phyloP scores from a whole-genome alignment of 331 rosid species.

The Pyracantha coccinea region DNA sequence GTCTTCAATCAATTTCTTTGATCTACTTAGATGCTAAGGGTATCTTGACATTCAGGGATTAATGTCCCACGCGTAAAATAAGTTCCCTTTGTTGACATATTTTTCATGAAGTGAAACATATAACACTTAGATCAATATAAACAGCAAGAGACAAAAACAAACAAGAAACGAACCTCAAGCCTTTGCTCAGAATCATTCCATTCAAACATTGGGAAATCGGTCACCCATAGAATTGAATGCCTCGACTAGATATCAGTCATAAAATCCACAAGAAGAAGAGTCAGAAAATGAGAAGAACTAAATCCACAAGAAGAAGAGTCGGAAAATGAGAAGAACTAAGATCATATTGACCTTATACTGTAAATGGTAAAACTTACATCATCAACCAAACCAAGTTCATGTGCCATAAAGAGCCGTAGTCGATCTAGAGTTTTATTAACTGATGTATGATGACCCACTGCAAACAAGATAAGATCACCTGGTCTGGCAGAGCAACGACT shows the following conservation, averaged over 20 bases:
- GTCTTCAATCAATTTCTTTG: not conserved
- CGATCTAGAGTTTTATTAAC: slow-evolving; percentile 82
- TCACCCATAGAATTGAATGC: slow-evolving; percentile 93
- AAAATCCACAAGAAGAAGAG: slow-evolving; percentile 17
- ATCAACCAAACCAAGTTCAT: slow-evolving; percentile 67
- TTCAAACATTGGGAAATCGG: slow-evolving; percentile 97
- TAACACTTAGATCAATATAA: not conserved
- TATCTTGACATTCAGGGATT: not conserved
- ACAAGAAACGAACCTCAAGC: slow-evolving; percentile 67
- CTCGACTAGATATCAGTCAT: slow-evolving; percentile 41
- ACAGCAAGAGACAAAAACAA: not conserved
- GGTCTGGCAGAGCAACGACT: slow-evolving; percentile 55
- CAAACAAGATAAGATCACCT: slow-evolving; percentile 73
- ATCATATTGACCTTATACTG: not conserved
- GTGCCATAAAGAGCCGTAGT: slow-evolving; percentile 63
- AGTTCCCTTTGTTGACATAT: not conserved
- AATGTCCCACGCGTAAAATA: not conserved
- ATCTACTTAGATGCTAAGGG: not conserved
- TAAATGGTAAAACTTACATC: slow-evolving; percentile 43
- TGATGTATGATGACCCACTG: slow-evolving; percentile 55
- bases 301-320: slow-evolving; percentile 5
- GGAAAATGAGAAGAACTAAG: not conserved
- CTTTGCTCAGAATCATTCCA: slow-evolving; percentile 92
- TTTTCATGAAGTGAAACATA: not conserved
- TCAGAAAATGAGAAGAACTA: not conserved